Conservation (phyloP, 73 alveolate species). For the Paramecium bursaria region DNA sequence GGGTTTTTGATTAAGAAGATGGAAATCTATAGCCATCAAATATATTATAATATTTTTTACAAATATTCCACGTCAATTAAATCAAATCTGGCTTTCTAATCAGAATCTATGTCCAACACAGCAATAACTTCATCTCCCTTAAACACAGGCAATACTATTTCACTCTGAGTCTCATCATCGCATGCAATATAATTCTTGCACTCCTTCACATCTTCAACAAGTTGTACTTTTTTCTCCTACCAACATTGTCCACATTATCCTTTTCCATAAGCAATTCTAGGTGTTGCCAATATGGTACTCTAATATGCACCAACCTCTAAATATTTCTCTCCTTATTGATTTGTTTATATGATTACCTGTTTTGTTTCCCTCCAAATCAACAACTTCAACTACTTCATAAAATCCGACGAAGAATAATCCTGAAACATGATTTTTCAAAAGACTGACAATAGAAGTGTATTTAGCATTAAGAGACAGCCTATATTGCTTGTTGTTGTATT, state of each 20-base stretch:
- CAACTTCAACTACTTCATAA: constrained; percentile 46
- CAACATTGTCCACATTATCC: constrained; percentile 65
- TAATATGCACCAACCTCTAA: constrained; percentile 61
- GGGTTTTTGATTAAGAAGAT: constrained; percentile 50
- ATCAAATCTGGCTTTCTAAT: constrained; percentile 27
- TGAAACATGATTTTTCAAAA: constrained; percentile 24
- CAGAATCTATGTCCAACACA: constrained; percentile 72
- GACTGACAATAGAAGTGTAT: constrained; percentile 58
- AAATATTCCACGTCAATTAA: constrained; percentile 55
- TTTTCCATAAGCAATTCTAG: constrained; percentile 60
- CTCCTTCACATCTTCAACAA: constrained; percentile 61
- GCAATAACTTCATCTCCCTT: constrained; percentile 62
- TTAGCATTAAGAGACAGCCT: constrained; percentile 17
- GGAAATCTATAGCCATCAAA: constrained; percentile 42
- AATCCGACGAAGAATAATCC: constrained; percentile 65
- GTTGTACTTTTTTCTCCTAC: constrained; percentile 47
- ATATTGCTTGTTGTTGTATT: background rate
- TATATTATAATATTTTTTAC: constrained; percentile 19
- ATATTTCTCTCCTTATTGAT: background rate
- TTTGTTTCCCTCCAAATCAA: constrained; percentile 4
- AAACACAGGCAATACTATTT: constrained; percentile 68
- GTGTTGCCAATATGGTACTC: constrained; percentile 63
- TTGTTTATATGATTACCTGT: constrained; percentile 6
- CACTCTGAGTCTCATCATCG: constrained; percentile 71
- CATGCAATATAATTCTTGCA: constrained; percentile 71